phyloP scores from a whole-genome alignment of 305 asterid genomes.

The Plantago rigida region DNA sequence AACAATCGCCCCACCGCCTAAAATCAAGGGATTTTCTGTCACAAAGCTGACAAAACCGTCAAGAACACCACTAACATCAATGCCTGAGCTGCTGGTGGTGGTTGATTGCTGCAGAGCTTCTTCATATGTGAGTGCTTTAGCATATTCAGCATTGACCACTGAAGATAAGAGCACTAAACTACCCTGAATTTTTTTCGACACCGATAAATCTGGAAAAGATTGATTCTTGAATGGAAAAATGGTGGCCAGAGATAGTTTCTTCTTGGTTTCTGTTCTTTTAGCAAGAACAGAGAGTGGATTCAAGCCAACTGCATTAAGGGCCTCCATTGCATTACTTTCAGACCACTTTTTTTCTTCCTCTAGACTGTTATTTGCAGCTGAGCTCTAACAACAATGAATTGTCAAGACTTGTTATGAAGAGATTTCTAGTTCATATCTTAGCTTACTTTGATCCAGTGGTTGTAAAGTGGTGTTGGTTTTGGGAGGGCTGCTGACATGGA shows the following conservation, averaged over 20 bases:
- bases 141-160: slow-evolving; percentile 37
- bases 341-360: slow-evolving; percentile 6
- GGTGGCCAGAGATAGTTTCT: slow-evolving; percentile 19
- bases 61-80: slow-evolving; percentile 41
- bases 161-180: slow-evolving; percentile 54
- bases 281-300: slow-evolving; percentile 70
- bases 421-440: slow-evolving; percentile 20
- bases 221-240: slow-evolving; percentile 43
- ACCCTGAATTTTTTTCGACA: slow-evolving; percentile 41
- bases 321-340: slow-evolving; percentile 50
- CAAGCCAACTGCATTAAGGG: slow-evolving; percentile 63
- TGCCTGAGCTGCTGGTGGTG: slow-evolving; percentile 31
- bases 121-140: slow-evolving; percentile 71
- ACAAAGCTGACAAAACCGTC: slow-evolving; percentile 47
- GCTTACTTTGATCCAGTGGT: slow-evolving; percentile 21
- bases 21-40: slow-evolving; percentile 52
- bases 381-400: slow-evolving; percentile 26
- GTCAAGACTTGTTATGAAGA: slow-evolving; percentile 20
- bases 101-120: slow-evolving; percentile 66
- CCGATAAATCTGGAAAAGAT: slow-evolving; percentile 21
- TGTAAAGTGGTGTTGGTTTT: slow-evolving; percentile 16
- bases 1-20: slow-evolving; percentile 56
- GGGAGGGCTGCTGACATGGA: slow-evolving; percentile 31
- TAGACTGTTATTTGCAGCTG: slow-evolving; percentile 8
- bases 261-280: slow-evolving; percentile 49